Percentiles rank a stretch among this genome's conserved stretches.
Conservation (phyloP, 2,329 filamentous ascomycete species). For the Teratosphaeria epicoccoides region DNA sequence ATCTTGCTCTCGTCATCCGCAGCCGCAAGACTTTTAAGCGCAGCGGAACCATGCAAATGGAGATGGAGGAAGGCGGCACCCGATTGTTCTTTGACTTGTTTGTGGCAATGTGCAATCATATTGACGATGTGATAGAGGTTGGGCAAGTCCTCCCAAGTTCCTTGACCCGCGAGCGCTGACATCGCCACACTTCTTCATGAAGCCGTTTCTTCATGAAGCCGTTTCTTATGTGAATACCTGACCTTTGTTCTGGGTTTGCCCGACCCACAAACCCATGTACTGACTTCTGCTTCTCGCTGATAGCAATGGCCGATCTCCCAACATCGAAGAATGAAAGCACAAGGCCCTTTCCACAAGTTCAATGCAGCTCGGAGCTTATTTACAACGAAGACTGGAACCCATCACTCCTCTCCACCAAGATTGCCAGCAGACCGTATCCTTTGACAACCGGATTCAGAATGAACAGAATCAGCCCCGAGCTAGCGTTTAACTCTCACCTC, state of each 20-base stretch:
- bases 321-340: slow-evolving; percentile 15
- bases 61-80: slow-evolving; percentile 81
- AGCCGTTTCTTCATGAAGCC: too few relatives aligned
- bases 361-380: slow-evolving; percentile 19
- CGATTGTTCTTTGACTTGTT: slow-evolving; percentile 98
- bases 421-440: slow-evolving; percentile 6
- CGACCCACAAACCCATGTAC: slow-evolving; percentile 6
- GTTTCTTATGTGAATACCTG: background rate
- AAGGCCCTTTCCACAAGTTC: slow-evolving; percentile 2
- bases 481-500: slow-evolving; percentile 15
- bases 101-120: slow-evolving; percentile 95
- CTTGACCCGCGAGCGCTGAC: slow-evolving; percentile 1
- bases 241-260: slow-evolving; percentile 2
- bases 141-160: slow-evolving; percentile 47
- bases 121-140: slow-evolving; percentile 88
- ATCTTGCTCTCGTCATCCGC: slow-evolving; percentile 93
- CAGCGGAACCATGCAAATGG: slow-evolving; percentile 96
- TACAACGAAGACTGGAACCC: slow-evolving; percentile 7
- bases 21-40: slow-evolving; percentile 96
- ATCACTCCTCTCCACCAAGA: slow-evolving; percentile 13
- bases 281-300: slow-evolving; percentile 5
- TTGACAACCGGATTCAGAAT: slow-evolving; percentile 10
- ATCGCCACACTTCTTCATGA: background rate
- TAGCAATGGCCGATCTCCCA: slow-evolving; percentile 18
- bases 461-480: slow-evolving; percentile 12